Evolutionary conservation across 2,329 filamentous ascomycete genomes (phyloP).

Genomic region (Ilyonectria robusta): DNA sequence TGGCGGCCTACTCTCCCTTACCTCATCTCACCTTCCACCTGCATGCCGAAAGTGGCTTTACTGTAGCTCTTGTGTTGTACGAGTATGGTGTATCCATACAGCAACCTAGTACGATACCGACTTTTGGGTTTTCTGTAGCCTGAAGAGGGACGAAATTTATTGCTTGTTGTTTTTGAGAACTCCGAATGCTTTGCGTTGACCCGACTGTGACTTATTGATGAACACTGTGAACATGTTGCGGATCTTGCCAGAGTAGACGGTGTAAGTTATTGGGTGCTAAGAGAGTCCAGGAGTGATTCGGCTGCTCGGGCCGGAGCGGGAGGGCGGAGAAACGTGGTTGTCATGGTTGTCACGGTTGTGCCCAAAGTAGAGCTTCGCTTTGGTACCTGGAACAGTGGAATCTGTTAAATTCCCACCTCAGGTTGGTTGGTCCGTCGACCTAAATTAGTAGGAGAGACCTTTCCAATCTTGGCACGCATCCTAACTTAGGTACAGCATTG

Average conservation of each 20-base stretch:
- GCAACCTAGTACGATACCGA: slow-evolving; percentile 8
- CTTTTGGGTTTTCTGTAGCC: background rate
- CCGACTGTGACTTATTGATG: background rate
- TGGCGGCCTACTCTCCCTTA: background rate
- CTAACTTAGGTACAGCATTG: too few species aligned
- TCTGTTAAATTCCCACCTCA: background rate
- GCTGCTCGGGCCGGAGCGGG: background rate
- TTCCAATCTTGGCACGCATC: background rate
- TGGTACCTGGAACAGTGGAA: background rate
- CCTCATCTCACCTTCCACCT: background rate
- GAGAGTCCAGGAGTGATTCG: background rate
- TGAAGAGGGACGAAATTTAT: background rate
- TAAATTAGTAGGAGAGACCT: background rate
- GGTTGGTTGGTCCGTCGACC: background rate
- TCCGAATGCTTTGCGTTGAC: background rate
- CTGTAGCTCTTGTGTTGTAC: slow-evolving; percentile 14
- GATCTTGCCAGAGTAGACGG: too few species aligned
- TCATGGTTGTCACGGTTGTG: background rate
- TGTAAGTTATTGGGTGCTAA: background rate
- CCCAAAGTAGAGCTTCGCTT: too few species aligned
- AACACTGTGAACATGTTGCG: background rate
- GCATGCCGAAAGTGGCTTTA: background rate
- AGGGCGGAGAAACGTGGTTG: too few species aligned
- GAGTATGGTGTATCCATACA: slow-evolving; percentile 24
- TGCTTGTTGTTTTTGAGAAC: background rate